These are phyloP conservation scores for Populus hybrid DNA, from an alignment of 441 rosid species.

Conservation along the genomic window DNA sequence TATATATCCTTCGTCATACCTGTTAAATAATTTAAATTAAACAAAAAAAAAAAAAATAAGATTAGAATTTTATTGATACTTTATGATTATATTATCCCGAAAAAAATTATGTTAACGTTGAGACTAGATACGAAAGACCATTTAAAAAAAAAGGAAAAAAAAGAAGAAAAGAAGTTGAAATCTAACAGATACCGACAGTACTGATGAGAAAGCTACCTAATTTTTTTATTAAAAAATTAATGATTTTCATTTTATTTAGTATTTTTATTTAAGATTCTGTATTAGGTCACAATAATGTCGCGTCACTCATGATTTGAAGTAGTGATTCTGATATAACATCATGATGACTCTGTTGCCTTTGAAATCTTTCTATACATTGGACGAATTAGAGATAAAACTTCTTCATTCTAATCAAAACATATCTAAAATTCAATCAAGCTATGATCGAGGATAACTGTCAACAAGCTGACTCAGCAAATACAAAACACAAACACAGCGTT, in stretches of 20 bases:
- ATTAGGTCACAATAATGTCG: no score
- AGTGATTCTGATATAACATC: not conserved
- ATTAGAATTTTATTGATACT: no score
- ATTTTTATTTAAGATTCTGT: not conserved
- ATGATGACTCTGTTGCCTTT: not conserved
- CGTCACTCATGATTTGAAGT: not conserved
- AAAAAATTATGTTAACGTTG: no score
- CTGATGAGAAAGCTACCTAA: not conserved
- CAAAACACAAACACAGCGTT: no score
- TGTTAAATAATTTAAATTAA: no score
- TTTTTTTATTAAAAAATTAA: no score
- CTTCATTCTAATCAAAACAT: not conserved
- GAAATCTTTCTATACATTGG: not conserved
- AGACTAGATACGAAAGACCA: no score
- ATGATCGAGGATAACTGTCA: not conserved
- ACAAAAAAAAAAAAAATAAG: no score
- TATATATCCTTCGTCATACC: no score
- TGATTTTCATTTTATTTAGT: no score
- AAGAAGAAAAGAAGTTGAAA: not conserved
- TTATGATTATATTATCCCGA: no score
- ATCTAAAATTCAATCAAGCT: not conserved
- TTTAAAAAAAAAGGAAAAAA: no score
- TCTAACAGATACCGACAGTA: not conserved
- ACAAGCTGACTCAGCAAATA: not conserved
- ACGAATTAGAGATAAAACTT: not conserved